phyloP scores from a whole-genome alignment of 139 green algal genomes.

The Pseudopediastrum boryanum region DNA sequence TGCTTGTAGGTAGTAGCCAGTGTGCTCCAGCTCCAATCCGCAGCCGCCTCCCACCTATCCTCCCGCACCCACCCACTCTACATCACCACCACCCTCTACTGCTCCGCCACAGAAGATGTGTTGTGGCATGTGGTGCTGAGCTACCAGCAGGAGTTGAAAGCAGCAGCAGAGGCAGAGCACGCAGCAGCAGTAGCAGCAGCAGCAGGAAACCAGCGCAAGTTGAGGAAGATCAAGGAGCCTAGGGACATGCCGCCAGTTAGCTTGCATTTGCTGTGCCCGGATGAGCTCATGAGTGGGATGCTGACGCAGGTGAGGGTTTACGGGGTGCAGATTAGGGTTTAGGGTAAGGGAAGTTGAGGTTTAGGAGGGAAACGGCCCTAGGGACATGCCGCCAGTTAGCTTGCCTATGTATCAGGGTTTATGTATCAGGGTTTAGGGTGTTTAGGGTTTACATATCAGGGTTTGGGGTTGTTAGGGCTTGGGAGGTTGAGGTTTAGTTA shows the following conservation, averaged over 20 bases:
- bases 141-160: constrained; percentile 22
- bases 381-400: constrained; percentile 8
- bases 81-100: constrained; percentile 18
- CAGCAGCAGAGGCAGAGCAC: constrained; percentile 8
- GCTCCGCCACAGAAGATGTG: constrained; percentile 16
- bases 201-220: neutral
- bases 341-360: no score
- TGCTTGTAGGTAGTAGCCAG: constrained; percentile 30
- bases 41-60: constrained; percentile 12
- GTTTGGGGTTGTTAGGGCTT: no score
- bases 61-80: neutral
- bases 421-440: no score
- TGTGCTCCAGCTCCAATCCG: constrained; percentile 48
- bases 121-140: constrained; percentile 28
- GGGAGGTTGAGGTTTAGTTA: no score
- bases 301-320: constrained; percentile 38
- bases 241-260: constrained; percentile 13
- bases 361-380: neutral
- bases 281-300: constrained; percentile 43
- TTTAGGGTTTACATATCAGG: no score
- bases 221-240: neutral
- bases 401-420: no score
- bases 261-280: constrained; percentile 33
- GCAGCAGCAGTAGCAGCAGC: constrained; percentile 4
- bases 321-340: neutral